Base-by-base conservation (phyloP, 352 stramenopile genomes). In the Phytophthora sp. region DNA sequence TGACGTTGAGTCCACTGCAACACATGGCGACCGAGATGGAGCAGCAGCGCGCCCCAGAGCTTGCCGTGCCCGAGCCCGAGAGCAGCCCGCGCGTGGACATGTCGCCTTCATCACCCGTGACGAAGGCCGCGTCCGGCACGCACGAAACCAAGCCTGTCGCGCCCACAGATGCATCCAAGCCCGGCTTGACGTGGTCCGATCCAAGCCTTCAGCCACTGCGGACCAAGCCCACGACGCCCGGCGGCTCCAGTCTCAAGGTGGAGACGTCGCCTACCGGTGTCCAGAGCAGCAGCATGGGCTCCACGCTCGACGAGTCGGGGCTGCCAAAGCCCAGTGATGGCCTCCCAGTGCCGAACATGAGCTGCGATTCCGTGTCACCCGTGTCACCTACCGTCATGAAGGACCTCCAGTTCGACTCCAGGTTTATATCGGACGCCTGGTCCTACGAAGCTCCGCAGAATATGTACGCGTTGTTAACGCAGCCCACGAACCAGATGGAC, bases 401-500 rank as follows among this genome's bases (percentile, higher is more conserved):
- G 41, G 74, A 84, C n/a, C 35, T 84, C 31, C 68, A 71, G 35
- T 85, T 85, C 35, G 76, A 85, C 51, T 69, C 79, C 6, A 64
- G 79, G 9, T 81, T 80, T 33, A 73, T 85, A 9, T 68, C 73
- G 4, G 76, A 85, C 13, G 64, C 69, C 41, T 88, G 74, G 63
- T 68, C 63, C 4, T 79, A 77, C 39, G 79, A 88, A 38, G 76
- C 74, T 11, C 77, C 79, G 12, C 79, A 83, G 46, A 82, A 77
- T 41, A 82, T 88, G 57, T 88, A 84, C 66, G 77, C 73, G 18
- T 51, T 86, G 47, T 53, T 83, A 49, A 70, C 63, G 21, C 70
- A 80, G 58, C 30, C 73, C 26, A 53, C 60, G 24, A 29, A 58
- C 24, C 65, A 74, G 23, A 54, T 81, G 42, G 63, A 77, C 30